Conservation (phyloP, 495 filamentous ascomycete species). For the Saxophila tyrrhenica region DNA sequence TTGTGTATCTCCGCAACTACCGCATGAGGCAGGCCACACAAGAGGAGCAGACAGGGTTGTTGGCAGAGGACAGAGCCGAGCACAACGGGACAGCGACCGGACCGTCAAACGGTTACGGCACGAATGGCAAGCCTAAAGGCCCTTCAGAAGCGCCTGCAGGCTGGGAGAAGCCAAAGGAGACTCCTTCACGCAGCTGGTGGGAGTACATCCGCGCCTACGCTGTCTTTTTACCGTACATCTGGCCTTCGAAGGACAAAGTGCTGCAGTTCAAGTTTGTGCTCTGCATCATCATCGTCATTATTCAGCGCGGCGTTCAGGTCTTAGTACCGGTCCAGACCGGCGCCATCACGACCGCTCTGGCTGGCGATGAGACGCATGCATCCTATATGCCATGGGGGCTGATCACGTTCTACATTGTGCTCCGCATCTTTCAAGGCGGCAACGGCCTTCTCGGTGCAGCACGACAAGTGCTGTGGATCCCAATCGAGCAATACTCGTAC, state of each 20-base stretch:
- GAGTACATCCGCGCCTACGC: constrained; percentile 84
- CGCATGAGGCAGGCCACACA: constrained; percentile 25
- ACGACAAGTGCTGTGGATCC: constrained; percentile 81
- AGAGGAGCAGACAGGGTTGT: constrained; percentile 42
- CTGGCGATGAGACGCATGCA: constrained; percentile 36
- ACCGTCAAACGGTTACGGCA: constrained; percentile 40
- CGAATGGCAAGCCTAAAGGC: constrained; percentile 14
- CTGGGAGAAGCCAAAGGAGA: constrained; percentile 57
- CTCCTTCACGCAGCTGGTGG: constrained; percentile 66
- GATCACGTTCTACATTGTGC: constrained; percentile 69
- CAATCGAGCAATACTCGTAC: constrained; percentile 92
- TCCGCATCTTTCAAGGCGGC: constrained; percentile 74
- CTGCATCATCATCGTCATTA: constrained; percentile 64
- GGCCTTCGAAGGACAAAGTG: constrained; percentile 64
- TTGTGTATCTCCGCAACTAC: constrained; percentile 32
- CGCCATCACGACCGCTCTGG: constrained; percentile 56
- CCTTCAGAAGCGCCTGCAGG: constrained; percentile 34
- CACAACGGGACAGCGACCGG: constrained; percentile 32
- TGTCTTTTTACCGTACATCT: constrained; percentile 87
- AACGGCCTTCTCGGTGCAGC: constrained; percentile 76
- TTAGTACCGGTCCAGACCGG: constrained; percentile 69
- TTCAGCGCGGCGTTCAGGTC: constrained; percentile 71
- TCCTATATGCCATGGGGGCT: constrained; percentile 51
- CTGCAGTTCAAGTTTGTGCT: constrained; percentile 66
- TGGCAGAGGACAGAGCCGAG: constrained; percentile 32